phyloP scores from a whole-genome alignment of 352 stramenopile species.

The Globisporangium acanthophoron region DNA sequence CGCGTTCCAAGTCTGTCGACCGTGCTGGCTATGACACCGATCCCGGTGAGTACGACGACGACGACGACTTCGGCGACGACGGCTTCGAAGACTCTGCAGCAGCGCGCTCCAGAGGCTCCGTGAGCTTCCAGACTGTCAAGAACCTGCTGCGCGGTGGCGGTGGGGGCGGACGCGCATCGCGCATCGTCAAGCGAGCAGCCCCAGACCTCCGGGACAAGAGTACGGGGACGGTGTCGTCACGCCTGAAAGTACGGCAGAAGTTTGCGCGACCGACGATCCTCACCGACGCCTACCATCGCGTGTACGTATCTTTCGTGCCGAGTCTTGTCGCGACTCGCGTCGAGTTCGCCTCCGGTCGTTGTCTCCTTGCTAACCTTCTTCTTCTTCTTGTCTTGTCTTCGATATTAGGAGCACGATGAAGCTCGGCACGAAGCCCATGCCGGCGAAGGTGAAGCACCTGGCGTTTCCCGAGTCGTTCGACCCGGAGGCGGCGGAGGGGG shows the following conservation, averaged over 20 bases:
- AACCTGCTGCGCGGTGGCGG: conserved; percentile 52
- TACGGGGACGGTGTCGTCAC: conserved; percentile 58
- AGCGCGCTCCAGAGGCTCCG: conserved; percentile 29
- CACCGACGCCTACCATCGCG: conserved; percentile 60
- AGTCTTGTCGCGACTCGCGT: neutral
- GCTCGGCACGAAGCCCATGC: conserved; percentile 52
- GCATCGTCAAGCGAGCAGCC: conserved; percentile 28
- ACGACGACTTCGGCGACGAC: conserved; percentile 2
- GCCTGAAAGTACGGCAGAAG: conserved; percentile 59
- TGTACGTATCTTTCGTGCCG: conserved; percentile 32
- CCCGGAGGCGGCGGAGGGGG: conserved; percentile 16
- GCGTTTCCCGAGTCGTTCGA: conserved; percentile 34
- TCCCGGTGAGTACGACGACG: conserved; percentile 2
- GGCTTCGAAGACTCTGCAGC: neutral
- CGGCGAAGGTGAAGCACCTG: conserved; percentile 35
- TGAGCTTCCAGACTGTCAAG: conserved; percentile 57
- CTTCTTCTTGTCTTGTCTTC: conserved; percentile 1
- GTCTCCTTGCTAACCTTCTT: neutral
- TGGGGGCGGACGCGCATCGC: conserved; percentile 16
- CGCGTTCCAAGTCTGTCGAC: conserved; percentile 12
- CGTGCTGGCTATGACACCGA: conserved; percentile 11
- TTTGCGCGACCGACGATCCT: conserved; percentile 56
- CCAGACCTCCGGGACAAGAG: conserved; percentile 36
- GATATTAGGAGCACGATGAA: conserved; percentile 62
- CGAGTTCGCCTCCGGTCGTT: neutral